These are phyloP conservation scores for Pythium rhizo-oryzae DNA, from an alignment of 352 stramenopile species.

Conservation along the genomic window DNA sequence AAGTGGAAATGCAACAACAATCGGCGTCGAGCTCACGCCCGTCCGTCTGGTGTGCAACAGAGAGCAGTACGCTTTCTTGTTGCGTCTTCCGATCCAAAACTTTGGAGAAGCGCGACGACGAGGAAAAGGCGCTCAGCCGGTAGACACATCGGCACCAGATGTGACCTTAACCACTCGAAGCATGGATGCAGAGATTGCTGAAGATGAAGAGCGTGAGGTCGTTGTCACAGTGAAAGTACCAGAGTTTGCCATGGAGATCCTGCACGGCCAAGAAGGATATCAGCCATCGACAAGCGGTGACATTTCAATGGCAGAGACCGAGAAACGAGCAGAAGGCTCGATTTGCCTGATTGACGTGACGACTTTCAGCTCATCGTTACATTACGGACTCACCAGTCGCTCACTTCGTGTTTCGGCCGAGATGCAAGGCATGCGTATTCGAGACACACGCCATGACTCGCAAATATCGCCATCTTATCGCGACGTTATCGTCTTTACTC, in stretches of 20 bases:
- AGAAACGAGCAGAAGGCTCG: constrained; percentile 68
- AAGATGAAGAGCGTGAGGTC: constrained; percentile 54
- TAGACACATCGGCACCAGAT: neutral
- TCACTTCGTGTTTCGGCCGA: constrained; percentile 53
- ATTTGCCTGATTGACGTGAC: constrained; percentile 68
- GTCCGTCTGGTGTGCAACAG: constrained; percentile 83
- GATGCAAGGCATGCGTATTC: constrained; percentile 62
- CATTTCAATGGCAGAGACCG: constrained; percentile 69
- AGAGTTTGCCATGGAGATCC: constrained; percentile 80
- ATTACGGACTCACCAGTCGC: constrained; percentile 59
- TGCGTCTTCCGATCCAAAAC: constrained; percentile 78
- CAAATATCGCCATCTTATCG: constrained; percentile 67
- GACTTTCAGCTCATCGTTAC: constrained; percentile 41
- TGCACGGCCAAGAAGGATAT: constrained; percentile 77
- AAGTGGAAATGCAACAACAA: constrained; percentile 53
- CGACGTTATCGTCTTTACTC: constrained; percentile 75
- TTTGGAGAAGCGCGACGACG: constrained; percentile 59
- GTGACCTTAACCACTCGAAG: neutral
- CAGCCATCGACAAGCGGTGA: constrained; percentile 77
- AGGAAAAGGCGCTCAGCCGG: neutral
- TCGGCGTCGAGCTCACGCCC: constrained; percentile 57
- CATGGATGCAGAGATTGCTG: constrained; percentile 22
- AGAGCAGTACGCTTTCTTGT: constrained; percentile 80
- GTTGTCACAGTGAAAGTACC: constrained; percentile 61
- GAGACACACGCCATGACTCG: constrained; percentile 61